These are phyloP conservation scores for Pittosporum tobira DNA, from an alignment of 129 eudicot species.

Conservation along the genomic window DNA sequence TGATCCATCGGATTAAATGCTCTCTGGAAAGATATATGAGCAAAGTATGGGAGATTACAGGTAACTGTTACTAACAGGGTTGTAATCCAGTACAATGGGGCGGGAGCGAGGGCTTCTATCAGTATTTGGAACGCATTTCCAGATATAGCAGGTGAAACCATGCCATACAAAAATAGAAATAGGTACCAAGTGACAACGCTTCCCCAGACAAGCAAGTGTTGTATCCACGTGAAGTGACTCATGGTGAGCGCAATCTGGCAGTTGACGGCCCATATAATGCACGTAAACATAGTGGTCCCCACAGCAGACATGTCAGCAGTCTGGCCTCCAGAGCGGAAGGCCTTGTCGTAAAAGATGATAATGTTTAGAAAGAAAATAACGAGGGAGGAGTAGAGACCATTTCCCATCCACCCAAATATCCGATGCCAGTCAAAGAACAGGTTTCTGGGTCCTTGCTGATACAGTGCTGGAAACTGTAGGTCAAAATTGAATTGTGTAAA, in stretches of 20 bases:
- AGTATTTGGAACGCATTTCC: conserved; percentile 30
- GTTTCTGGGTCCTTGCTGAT: conserved; percentile 65
- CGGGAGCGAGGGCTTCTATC: conserved; percentile 39
- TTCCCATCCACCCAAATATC: conserved; percentile 60
- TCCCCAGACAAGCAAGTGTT: conserved; percentile 55
- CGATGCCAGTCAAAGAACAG: conserved; percentile 57
- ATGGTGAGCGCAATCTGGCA: conserved; percentile 54
- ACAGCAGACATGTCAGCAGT: conserved; percentile 48
- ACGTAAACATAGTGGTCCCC: conserved; percentile 59
- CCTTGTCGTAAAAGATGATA: conserved; percentile 41
- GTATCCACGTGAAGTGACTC: conserved; percentile 68
- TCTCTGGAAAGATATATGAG: conserved; percentile 44
- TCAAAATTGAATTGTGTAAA: neutral
- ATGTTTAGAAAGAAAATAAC: conserved; percentile 39
- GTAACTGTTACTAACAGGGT: conserved; percentile 41
- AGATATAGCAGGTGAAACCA: conserved; percentile 10
- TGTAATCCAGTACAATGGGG: conserved; percentile 44
- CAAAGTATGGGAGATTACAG: conserved; percentile 50
- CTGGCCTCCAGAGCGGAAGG: conserved; percentile 43
- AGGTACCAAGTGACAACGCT: conserved; percentile 49
- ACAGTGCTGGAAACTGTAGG: conserved; percentile 58
- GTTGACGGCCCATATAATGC: conserved; percentile 51
- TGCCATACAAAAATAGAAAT: conserved; percentile 34
- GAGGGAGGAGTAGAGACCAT: conserved; percentile 46
- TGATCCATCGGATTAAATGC: conserved; percentile 52